Conservation (phyloP, 2,329 filamentous ascomycete genomes). For the Chaetomiaceae sp. region DNA sequence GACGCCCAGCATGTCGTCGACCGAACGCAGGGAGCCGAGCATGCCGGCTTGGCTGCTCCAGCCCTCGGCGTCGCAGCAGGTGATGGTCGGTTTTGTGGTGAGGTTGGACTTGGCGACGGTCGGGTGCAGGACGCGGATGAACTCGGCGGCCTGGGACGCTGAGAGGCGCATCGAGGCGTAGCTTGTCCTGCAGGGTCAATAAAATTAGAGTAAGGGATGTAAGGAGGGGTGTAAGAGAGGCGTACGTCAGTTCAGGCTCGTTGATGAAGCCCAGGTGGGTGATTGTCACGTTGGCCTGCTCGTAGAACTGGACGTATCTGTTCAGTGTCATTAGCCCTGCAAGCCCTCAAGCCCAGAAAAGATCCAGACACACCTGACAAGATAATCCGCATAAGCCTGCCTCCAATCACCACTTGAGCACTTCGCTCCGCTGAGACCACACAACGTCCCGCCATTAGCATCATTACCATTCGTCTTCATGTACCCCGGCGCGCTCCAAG, state of each 20-base stretch:
- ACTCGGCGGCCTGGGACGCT: constrained; percentile 37
- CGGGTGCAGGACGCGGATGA: constrained; percentile 38
- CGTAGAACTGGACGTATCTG: constrained; percentile 34
- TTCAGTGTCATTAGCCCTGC: neutral
- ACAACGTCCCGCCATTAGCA: constrained; percentile 28
- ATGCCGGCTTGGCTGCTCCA: constrained; percentile 17
- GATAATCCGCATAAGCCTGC: constrained; percentile 35
- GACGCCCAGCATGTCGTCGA: constrained; percentile 36
- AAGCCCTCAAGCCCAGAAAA: no score
- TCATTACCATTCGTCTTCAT: constrained; percentile 34
- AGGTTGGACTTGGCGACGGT: constrained; percentile 33
- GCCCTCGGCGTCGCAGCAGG: constrained; percentile 25
- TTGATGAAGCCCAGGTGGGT: constrained; percentile 34
- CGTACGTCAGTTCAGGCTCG: constrained; percentile 31
- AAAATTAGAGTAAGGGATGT: neutral
- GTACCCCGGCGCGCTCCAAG: constrained; percentile 32
- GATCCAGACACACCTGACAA: constrained; percentile 28
- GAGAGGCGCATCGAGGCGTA: constrained; percentile 33
- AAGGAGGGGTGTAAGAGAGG: neutral
- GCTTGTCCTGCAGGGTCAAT: constrained; percentile 21
- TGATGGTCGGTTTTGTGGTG: constrained; percentile 38
- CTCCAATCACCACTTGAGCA: constrained; percentile 35
- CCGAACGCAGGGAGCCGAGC: constrained; percentile 34
- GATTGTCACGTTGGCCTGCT: constrained; percentile 29
- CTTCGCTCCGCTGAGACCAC: constrained; percentile 30